phyloP scores from a whole-genome alignment of 1,284 basidiomycete genomes.

The Mycena citricolor region DNA sequence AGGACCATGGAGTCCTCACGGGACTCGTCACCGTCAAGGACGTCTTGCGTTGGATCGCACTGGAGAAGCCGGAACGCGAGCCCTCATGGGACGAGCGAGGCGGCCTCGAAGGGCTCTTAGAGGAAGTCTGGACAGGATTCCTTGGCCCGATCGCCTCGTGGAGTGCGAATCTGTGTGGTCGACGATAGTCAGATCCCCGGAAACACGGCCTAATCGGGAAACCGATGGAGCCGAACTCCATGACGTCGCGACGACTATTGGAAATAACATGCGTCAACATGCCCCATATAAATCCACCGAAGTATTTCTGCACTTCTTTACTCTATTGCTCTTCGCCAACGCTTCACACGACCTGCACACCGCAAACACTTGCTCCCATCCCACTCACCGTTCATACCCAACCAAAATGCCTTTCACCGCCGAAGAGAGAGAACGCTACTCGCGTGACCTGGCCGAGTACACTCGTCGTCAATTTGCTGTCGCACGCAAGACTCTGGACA shows the following conservation, averaged over 20 bases:
- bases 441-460: conserved; percentile 46
- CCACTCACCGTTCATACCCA: conserved; percentile 1
- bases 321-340: neutral
- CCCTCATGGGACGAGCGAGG: conserved; percentile 62
- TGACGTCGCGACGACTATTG: conserved; percentile 12
- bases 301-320: neutral
- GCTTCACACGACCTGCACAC: neutral
- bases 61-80: conserved; percentile 46
- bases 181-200: conserved; percentile 26
- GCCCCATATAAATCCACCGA: conserved; percentile 7
- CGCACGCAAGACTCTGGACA: conserved; percentile 36
- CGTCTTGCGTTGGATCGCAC: conserved; percentile 80
- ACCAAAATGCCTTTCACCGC: conserved; percentile 29
- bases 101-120: conserved; percentile 59
- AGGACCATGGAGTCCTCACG: conserved; percentile 77
- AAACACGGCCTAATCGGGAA: conserved; percentile 10
- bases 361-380: neutral
- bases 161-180: conserved; percentile 40
- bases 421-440: conserved; percentile 37
- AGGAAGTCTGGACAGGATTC: conserved; percentile 55
- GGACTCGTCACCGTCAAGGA: conserved; percentile 97
- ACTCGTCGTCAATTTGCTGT: conserved; percentile 46
- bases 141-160: conserved; percentile 38
- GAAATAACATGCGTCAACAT: neutral
- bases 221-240: conserved; percentile 2